These are phyloP conservation scores for Syzygium malaccense DNA, from an alignment of 441 rosid species.

Conservation along the genomic window DNA sequence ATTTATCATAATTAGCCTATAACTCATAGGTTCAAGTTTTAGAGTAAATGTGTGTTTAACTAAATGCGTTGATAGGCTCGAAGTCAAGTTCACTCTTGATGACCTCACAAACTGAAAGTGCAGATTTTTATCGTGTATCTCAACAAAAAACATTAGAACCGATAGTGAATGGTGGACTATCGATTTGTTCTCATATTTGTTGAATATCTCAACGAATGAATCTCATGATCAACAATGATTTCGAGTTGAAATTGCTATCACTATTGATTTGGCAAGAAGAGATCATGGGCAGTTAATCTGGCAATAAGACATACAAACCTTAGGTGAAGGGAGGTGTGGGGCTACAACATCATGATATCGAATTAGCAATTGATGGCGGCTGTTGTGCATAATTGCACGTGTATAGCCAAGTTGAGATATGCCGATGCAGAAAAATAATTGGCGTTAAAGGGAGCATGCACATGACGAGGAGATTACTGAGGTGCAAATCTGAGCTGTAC, in stretches of 20 bases:
- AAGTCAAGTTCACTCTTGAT: neutral
- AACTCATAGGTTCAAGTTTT: neutral
- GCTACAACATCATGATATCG: neutral
- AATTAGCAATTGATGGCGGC: neutral
- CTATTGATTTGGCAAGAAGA: neutral
- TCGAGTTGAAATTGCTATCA: neutral
- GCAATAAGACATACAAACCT: neutral
- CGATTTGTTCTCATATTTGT: neutral
- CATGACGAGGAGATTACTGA: neutral
- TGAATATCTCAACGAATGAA: neutral
- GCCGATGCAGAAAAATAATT: neutral
- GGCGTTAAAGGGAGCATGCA: neutral
- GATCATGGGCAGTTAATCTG: neutral
- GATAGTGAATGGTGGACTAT: neutral
- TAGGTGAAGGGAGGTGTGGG: neutral
- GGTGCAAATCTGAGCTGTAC: neutral
- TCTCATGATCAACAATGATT: neutral
- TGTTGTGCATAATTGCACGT: neutral
- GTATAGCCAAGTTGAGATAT: neutral
- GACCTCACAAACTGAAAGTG: neutral
- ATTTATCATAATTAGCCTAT: neutral
- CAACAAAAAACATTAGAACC: neutral
- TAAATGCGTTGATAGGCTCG: neutral
- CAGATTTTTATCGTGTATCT: neutral
- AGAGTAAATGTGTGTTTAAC: fast-evolving